These are phyloP conservation scores for Hemileccinum rubropunctum DNA, from an alignment of 768 basidiomycete genomes.

Conservation along the genomic window DNA sequence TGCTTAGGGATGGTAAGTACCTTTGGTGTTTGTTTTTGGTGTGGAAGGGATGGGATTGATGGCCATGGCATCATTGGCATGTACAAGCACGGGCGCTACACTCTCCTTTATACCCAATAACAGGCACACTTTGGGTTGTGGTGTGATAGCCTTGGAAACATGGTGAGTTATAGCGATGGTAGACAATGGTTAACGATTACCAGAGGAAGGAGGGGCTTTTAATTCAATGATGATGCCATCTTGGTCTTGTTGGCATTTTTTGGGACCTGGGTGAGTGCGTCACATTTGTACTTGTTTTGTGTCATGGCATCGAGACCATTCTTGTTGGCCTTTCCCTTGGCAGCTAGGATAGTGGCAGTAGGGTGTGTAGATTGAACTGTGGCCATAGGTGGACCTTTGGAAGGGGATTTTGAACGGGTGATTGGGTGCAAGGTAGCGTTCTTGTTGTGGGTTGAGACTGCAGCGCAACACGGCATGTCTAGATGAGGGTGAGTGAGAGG, in stretches of 20 bases:
- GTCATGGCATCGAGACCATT: slow-evolving; percentile 46
- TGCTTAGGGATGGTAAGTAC: slow-evolving; percentile 31
- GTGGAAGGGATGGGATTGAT: slow-evolving; percentile 42
- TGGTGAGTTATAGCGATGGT: slow-evolving; percentile 48
- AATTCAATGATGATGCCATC: slow-evolving; percentile 58
- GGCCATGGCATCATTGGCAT: slow-evolving; percentile 52
- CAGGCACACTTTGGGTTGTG: slow-evolving; percentile 18
- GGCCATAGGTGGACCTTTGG: slow-evolving; percentile 36
- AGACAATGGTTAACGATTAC: slow-evolving; percentile 53
- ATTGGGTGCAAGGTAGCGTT: slow-evolving; percentile 65
- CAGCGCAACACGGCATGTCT: slow-evolving; percentile 65
- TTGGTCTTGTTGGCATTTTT: slow-evolving; percentile 47
- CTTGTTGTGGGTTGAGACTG: slow-evolving; percentile 57
- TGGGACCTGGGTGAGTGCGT: slow-evolving; percentile 68
- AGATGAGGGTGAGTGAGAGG: not conserved
- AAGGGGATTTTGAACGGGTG: slow-evolving; percentile 59
- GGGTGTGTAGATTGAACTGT: slow-evolving; percentile 38
- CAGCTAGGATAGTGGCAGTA: slow-evolving; percentile 40
- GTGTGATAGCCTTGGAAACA: slow-evolving; percentile 28
- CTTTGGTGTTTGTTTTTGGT: not conserved
- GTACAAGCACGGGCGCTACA: slow-evolving; percentile 13
- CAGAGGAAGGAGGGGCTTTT: slow-evolving; percentile 31
- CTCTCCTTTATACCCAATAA: slow-evolving; percentile 32
- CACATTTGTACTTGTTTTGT: slow-evolving; percentile 73
- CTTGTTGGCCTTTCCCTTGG: slow-evolving; percentile 36